Conservation (phyloP, 805 yeast species). For the fission yeast (Schizosaccharomyces pombe) region ASM294v3 CU329670.1:2691501-2692000, state of each 20-base stretch:
- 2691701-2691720: background rate
- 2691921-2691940: too few species aligned
- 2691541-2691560: background rate
- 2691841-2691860: too few species aligned
- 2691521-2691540: conserved; percentile 12
- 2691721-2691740: background rate
- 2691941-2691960: background rate
- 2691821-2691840: too few species aligned
- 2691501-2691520: conserved; percentile 11
- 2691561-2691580: background rate
- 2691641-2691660: background rate
- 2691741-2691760: background rate
- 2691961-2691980: background rate
- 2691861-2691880: too few species aligned
- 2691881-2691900: too few species aligned
- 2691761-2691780: background rate
- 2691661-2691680: background rate
- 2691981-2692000: too few species aligned
- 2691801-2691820: too few species aligned
- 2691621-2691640: background rate
- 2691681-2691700: background rate
- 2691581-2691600: background rate
- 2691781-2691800: too few species aligned
- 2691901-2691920: too few species aligned
- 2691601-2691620: background rate